Conservation (phyloP, 2,329 filamentous ascomycete species). For the Hymenotorrendiella dingleyae region DNA sequence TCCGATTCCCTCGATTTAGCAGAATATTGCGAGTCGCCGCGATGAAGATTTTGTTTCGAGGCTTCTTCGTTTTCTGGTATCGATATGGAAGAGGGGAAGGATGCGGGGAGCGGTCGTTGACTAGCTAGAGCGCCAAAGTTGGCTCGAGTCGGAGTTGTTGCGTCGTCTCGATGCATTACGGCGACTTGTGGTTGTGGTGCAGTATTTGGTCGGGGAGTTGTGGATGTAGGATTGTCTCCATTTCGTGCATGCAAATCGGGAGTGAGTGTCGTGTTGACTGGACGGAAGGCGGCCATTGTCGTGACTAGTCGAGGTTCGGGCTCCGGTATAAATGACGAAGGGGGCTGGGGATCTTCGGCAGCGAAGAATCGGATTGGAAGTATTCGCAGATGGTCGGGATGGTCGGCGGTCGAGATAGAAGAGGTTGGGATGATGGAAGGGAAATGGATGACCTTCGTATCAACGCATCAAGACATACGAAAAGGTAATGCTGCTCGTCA, state of each 20-base stretch:
- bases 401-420: conserved; percentile 6
- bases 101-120: conserved; percentile 49
- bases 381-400: conserved; percentile 12
- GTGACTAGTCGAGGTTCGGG: conserved; percentile 3
- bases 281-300: conserved; percentile 53
- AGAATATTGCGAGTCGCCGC: conserved; percentile 56
- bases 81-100: conserved; percentile 45
- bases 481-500: conserved; percentile 6
- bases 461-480: conserved; percentile 24
- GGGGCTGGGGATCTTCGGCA: conserved; percentile 19
- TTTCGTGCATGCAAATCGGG: conserved; percentile 31
- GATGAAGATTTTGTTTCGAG: conserved; percentile 38
- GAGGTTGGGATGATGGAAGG: conserved; percentile 15
- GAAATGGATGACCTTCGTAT: conserved; percentile 10
- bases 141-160: conserved; percentile 59
- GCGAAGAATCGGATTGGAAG: conserved; percentile 10
- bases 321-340: conserved; percentile 16
- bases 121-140: conserved; percentile 42
- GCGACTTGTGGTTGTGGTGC: conserved; percentile 38
- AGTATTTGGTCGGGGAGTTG: conserved; percentile 41
- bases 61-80: conserved; percentile 40
- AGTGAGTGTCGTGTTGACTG: conserved; percentile 52
- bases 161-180: conserved; percentile 39
- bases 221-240: conserved; percentile 49
- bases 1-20: conserved; percentile 55